Evolutionary conservation across 202 grass and related monocot genomes (phyloP).

Genomic region (Saccharum hybrid): DNA sequence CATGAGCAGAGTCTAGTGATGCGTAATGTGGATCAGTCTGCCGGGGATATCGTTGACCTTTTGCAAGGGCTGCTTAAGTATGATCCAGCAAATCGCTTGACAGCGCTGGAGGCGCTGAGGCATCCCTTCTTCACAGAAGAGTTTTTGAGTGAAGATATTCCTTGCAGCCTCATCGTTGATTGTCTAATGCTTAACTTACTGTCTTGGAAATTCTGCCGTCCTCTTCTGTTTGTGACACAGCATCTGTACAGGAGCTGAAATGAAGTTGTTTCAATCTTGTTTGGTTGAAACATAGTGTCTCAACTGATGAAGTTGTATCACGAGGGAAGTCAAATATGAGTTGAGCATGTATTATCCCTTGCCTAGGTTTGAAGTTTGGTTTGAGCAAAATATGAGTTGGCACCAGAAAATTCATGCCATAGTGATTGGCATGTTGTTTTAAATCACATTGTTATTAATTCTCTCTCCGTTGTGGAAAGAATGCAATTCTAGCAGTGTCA

Average conservation of each 20-base stretch:
- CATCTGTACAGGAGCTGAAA: slow-evolving; percentile 16
- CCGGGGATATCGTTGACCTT: slow-evolving; percentile 77
- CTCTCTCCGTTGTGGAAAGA: no score
- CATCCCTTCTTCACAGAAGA: slow-evolving; percentile 72
- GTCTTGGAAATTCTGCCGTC: neutral
- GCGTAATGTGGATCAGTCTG: slow-evolving; percentile 72
- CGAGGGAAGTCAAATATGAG: neutral
- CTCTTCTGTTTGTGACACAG: neutral
- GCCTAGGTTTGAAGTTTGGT: neutral
- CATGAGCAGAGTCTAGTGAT: slow-evolving; percentile 70
- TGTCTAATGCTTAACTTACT: neutral
- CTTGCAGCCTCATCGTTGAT: neutral
- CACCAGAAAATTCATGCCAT: neutral
- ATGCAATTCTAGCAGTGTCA: no score
- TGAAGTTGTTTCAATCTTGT: neutral
- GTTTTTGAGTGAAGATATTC: slow-evolving; percentile 12
- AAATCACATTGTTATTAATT: neutral
- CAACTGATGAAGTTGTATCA: neutral
- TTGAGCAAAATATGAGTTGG: neutral
- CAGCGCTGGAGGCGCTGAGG: slow-evolving; percentile 61
- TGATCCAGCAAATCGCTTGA: slow-evolving; percentile 66
- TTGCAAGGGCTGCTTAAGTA: slow-evolving; percentile 74
- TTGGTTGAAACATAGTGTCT: neutral
- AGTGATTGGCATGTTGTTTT: neutral
- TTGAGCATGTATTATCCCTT: neutral